Percentiles rank a stretch among this genome's conserved stretches.
These are phyloP conservation scores for Ceratocystis cacaofunesta DNA, from an alignment of 2,329 filamentous ascomycete species.

Conservation along the genomic window DNA sequence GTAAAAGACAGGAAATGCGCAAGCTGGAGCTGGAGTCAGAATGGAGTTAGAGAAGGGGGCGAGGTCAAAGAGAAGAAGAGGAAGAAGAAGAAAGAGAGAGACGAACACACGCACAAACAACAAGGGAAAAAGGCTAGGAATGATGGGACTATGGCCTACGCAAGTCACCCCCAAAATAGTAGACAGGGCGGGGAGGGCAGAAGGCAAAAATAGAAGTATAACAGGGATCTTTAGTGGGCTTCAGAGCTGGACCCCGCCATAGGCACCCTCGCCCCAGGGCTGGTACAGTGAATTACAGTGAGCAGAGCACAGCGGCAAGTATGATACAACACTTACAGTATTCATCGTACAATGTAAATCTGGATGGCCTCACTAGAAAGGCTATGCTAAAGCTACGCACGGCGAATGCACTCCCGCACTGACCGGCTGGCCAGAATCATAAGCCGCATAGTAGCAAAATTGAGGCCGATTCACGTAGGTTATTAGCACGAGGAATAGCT, in stretches of 20 bases:
- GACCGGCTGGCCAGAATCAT: too few relatives aligned
- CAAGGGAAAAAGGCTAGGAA: slow-evolving; percentile 13
- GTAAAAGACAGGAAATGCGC: not conserved
- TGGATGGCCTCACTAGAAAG: not conserved
- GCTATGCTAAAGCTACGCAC: not conserved
- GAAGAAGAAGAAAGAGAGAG: not conserved
- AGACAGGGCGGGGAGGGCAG: not conserved
- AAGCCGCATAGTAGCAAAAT: too few relatives aligned
- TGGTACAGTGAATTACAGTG: not conserved
- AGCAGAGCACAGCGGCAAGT: not conserved
- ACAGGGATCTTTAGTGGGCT: slow-evolving; percentile 10
- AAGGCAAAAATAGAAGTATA: not conserved
- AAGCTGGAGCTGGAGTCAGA: not conserved
- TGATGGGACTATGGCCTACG: not conserved
- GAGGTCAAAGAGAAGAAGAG: slow-evolving; percentile 3
- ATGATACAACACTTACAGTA: not conserved
- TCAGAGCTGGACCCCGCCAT: not conserved
- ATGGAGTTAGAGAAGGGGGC: not conserved
- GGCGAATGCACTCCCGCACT: too few relatives aligned
- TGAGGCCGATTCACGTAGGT: not conserved
- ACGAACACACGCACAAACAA: slow-evolving; percentile 5
- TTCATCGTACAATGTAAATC: not conserved
- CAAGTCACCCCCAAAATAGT: slow-evolving; percentile 7
- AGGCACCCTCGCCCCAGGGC: not conserved
- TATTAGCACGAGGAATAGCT: not conserved